Evolutionary conservation across 805 yeast species (phyloP).

Genomic region (Zygosaccharomyces lentus): DNA sequence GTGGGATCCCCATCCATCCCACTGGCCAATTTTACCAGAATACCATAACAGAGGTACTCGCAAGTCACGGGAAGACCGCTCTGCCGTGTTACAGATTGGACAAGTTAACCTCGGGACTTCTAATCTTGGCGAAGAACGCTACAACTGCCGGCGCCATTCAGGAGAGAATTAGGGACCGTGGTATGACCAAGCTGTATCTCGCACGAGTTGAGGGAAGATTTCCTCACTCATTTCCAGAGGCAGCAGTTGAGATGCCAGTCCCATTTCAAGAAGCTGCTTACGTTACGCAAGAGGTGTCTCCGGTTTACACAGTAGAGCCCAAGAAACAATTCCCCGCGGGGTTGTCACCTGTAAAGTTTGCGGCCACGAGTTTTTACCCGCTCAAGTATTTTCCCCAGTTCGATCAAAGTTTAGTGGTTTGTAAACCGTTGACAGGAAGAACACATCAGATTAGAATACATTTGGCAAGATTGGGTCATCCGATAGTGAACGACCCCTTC

Average conservation of each 20-base stretch:
- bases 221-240: conserved; percentile 38
- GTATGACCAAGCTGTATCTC: conserved; percentile 70
- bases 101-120: conserved; percentile 87
- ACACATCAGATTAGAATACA: conserved; percentile 96
- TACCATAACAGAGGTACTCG: conserved; percentile 70
- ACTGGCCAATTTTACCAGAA: conserved; percentile 76
- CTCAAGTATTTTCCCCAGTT: conserved; percentile 53
- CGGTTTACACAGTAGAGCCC: conserved; percentile 69
- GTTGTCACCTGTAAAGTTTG: conserved; percentile 46
- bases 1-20: conserved; percentile 94
- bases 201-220: conserved; percentile 85
- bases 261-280: conserved; percentile 12
- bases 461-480: conserved; percentile 75
- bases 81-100: conserved; percentile 89
- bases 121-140: conserved; percentile 42
- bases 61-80: conserved; percentile 49
- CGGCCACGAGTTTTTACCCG: conserved; percentile 64
- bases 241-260: conserved; percentile 32
- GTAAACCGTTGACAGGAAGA: conserved; percentile 88
- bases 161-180: conserved; percentile 50
- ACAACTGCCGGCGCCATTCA: conserved; percentile 63
- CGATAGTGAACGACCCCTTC: conserved; percentile 87
- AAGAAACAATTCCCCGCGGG: conserved; percentile 55
- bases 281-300: conserved; percentile 30
- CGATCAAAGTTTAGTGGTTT: conserved; percentile 57